These are phyloP conservation scores for Botrytis medusae DNA, from an alignment of 2,329 filamentous ascomycete species.

Conservation along the genomic window DNA sequence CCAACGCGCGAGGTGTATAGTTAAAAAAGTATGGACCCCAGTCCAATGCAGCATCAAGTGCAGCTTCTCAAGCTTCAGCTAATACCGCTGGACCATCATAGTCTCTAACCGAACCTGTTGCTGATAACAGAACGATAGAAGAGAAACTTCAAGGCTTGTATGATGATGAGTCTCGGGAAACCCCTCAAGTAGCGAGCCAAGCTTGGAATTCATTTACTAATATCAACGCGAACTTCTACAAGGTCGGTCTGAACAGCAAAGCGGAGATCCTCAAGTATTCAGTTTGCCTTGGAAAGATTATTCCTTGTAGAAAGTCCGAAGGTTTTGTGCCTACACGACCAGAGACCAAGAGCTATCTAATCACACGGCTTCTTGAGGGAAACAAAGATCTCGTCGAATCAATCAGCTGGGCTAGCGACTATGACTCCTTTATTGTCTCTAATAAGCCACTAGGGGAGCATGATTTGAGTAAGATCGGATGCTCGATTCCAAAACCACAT, in stretches of 20 bases:
- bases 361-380: neutral
- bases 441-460: neutral
- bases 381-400: neutral
- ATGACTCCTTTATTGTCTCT: neutral
- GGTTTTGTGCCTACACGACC: neutral
- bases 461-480: neutral
- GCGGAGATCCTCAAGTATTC: neutral
- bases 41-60: neutral
- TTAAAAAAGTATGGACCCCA: neutral
- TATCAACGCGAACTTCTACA: neutral
- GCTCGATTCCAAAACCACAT: neutral
- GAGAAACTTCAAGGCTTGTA: neutral
- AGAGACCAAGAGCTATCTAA: conserved; percentile 7
- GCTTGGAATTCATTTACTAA: neutral
- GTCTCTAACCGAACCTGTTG: neutral
- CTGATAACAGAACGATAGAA: neutral
- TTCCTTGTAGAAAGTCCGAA: neutral
- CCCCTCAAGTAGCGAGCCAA: neutral
- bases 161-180: neutral
- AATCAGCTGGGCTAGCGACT: conserved; percentile 3
- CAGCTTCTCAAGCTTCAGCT: neutral
- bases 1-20: neutral
- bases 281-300: neutral
- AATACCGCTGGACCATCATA: neutral
- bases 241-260: neutral